Evolutionary conservation across 2,329 filamentous ascomycete species (phyloP).

Genomic region (Plenodomus lindquistii): DNA sequence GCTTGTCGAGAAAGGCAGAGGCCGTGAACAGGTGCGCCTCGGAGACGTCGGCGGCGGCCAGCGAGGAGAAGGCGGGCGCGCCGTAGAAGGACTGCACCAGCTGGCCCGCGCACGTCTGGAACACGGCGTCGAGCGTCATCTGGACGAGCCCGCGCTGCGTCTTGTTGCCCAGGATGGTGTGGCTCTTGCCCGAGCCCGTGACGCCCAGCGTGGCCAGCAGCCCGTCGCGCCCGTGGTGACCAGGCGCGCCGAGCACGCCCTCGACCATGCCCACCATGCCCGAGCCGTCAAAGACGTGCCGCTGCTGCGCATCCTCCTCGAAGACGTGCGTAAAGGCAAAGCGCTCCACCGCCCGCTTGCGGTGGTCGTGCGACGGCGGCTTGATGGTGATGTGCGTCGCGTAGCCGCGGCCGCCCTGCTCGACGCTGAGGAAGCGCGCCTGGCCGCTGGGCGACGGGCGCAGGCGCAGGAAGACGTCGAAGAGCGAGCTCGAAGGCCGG

Average conservation of each 20-base stretch:
- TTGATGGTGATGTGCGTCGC: conserved; percentile 58
- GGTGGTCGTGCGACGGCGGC: conserved; percentile 74
- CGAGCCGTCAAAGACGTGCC: conserved; percentile 83
- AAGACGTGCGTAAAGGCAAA: conserved; percentile 96
- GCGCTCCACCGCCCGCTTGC: conserved; percentile 86
- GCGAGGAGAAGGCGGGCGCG: conserved; percentile 69
- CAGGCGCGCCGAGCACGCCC: conserved; percentile 74
- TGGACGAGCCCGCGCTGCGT: conserved; percentile 88
- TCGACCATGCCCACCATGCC: conserved; percentile 76
- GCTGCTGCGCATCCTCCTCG: conserved; percentile 79
- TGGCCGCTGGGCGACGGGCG: conserved; percentile 50
- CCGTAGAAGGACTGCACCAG: conserved; percentile 64
- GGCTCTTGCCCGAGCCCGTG: conserved; percentile 96
- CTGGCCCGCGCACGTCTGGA: conserved; percentile 74
- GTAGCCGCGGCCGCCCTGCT: conserved; percentile 50
- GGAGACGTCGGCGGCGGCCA: conserved; percentile 76
- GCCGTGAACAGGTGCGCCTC: conserved; percentile 79
- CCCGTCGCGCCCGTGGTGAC: conserved; percentile 82
- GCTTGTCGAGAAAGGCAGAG: conserved; percentile 74
- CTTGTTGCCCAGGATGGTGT: conserved; percentile 90
- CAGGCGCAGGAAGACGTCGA: conserved; percentile 88
- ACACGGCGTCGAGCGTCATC: conserved; percentile 86
- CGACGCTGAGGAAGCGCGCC: conserved; percentile 75
- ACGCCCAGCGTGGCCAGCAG: conserved; percentile 90
- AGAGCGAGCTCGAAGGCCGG: conserved; percentile 61